Conservation (phyloP, 352 stramenopile species). For the Globisporangium nodosum region DNA sequence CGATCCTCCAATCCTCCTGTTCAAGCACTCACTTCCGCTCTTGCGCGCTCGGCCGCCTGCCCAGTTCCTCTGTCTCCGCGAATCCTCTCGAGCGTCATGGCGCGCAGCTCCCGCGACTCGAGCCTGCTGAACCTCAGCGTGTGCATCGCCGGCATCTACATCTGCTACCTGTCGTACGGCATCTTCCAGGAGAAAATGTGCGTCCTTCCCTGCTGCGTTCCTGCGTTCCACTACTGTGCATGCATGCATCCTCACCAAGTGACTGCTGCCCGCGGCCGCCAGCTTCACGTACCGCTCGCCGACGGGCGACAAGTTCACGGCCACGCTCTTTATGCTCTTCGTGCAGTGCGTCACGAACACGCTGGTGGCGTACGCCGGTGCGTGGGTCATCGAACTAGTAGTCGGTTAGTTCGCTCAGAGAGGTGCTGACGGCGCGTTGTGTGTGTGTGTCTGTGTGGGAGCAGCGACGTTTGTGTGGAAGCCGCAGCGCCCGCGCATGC, state of each 20-base stretch:
- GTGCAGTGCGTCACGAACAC: conserved; percentile 91
- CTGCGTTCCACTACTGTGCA: neutral
- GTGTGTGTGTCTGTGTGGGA: neutral
- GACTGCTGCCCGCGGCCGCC: neutral
- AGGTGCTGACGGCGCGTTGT: neutral
- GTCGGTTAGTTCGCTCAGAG: neutral
- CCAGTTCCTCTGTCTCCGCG: too few relatives aligned
- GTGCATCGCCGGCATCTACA: conserved; percentile 89
- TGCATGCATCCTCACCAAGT: neutral
- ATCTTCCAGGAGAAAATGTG: conserved; percentile 95
- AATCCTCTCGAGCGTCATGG: conserved; percentile 10
- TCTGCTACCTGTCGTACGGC: conserved; percentile 89
- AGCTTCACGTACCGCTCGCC: conserved; percentile 86
- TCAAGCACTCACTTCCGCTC: too few relatives aligned
- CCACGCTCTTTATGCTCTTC: conserved; percentile 91
- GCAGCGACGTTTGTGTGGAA: conserved; percentile 81
- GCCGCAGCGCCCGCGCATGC: conserved; percentile 58
- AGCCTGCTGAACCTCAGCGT: conserved; percentile 80
- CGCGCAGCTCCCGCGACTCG: conserved; percentile 35
- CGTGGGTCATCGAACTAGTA: neutral
- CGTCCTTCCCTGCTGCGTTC: neutral
- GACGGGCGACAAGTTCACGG: conserved; percentile 84
- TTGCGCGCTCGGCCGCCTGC: too few relatives aligned
- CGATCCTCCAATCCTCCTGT: too few relatives aligned
- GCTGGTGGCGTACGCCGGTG: conserved; percentile 71